phyloP scores from a whole-genome alignment of 805 yeast genomes.

The Starmerella kuoi region DNA sequence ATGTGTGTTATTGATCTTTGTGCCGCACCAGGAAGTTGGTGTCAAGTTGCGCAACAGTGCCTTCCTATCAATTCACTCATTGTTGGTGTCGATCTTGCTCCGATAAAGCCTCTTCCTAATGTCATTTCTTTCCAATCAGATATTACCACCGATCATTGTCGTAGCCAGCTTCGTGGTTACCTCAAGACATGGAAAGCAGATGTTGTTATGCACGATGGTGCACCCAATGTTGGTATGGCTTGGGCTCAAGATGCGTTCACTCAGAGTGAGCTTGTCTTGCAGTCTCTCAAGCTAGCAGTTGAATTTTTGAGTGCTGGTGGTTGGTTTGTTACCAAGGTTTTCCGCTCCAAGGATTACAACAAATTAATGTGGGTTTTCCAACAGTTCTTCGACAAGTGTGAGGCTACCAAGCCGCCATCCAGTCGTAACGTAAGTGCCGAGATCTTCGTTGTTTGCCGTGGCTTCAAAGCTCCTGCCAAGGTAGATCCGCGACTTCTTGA shows the following conservation, averaged over 20 bases:
- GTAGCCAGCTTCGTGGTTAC: conserved; percentile 85
- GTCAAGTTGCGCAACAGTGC: conserved; percentile 90
- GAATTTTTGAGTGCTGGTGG: conserved; percentile 89
- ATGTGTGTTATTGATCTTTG: conserved; percentile 94
- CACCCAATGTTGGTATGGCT: conserved; percentile 98
- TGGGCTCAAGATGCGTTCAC: conserved; percentile 99
- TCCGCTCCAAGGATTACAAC: conserved; percentile 97
- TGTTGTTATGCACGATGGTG: conserved; percentile 97
- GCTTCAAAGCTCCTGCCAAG: conserved; percentile 91
- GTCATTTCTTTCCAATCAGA: conserved; percentile 91
- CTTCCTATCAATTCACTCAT: conserved; percentile 90
- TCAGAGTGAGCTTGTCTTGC: conserved; percentile 88
- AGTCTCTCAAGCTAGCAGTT: conserved; percentile 85
- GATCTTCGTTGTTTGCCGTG: conserved; percentile 92
- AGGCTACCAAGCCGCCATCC: conserved; percentile 98
- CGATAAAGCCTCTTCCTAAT: conserved; percentile 92
- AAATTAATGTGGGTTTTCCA: conserved; percentile 95
- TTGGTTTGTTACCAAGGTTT: conserved; percentile 88
- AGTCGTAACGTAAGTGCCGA: conserved; percentile 99
- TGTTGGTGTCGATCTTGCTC: conserved; percentile 97
- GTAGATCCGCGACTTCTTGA: conserved; percentile 86
- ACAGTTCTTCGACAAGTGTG: conserved; percentile 89
- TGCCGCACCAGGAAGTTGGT: conserved; percentile 99
- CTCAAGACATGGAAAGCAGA: conserved; percentile 99
- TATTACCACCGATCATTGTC: conserved; percentile 95